Evolutionary conservation across 345 rosid genomes (phyloP), one percentile per base, ranked within the genome.

Genomic region (Moringa oleifera): DNA sequence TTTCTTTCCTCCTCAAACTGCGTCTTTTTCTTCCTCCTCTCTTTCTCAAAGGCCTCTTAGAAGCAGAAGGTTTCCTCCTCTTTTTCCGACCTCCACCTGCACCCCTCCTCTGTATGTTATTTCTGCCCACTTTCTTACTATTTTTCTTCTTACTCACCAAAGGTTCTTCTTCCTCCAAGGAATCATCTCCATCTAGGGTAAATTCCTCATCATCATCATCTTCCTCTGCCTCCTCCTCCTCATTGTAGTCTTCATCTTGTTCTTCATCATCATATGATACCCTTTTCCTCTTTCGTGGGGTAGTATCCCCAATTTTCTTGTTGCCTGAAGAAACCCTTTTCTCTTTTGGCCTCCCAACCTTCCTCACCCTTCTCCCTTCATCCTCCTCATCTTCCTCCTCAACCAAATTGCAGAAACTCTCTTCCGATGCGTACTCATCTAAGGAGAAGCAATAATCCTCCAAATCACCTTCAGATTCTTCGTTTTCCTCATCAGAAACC

Each of bases 401-500:
- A 0, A 71, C 59, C 49, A 61, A 71, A 50, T 59, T 55, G 51
- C 62, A 66, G 28, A 80, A 71, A 65, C 81, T 72, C 70, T 83
- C 90, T 55, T 79, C 91, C 0, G 84, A 86, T 0, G 74, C 78
- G 63, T 64, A 78, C 51, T 69, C 93, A 63, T 85, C 91, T 21
- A 74, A 64, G 7, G 83, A 79, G 6, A 70, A 76, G 12, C 74
- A 79, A 65, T 73, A 79, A 70, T 86, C 95, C 57, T 70, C 89
- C 20, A 68, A 72, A 36, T 80, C 87, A 71, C 81, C 88, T 50
- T 81, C 95, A 0, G 95, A 83, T 18, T 71, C 86, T 46, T 76
- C 83, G 36, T 72, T 74, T 59, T 82, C 91, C 73, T 84, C 96
- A 45, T 83, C 78, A 0, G 95, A 94, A 73, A 85, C 70, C 36